Evolutionary conservation across 768 basidiomycete species (phyloP).

Genomic region (Phaeotremella fagi): DNA sequence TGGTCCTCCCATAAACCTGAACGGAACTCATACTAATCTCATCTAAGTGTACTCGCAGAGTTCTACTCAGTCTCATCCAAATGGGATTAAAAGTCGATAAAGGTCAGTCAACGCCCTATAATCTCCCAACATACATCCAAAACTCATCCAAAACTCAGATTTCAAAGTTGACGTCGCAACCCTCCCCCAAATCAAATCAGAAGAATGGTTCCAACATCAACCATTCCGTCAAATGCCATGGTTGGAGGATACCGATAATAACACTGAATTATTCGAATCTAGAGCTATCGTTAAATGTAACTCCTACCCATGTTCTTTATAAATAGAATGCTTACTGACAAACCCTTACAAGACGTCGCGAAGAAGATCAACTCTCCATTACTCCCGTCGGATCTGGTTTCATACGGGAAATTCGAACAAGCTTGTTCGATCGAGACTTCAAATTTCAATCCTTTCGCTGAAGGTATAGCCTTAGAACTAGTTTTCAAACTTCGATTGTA

Average conservation of each 20-base stretch:
- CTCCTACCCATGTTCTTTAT: too few relatives aligned
- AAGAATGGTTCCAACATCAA: constrained; percentile 53
- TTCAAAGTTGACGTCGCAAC: constrained; percentile 5
- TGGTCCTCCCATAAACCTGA: neutral
- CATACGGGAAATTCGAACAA: constrained; percentile 47
- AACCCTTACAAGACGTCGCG: constrained; percentile 52
- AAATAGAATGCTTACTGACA: neutral
- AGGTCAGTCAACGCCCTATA: neutral
- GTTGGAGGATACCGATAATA: constrained; percentile 57
- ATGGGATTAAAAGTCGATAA: neutral
- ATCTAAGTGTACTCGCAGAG: neutral
- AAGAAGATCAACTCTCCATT: constrained; percentile 54
- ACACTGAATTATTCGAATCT: constrained; percentile 56
- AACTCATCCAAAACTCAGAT: neutral
- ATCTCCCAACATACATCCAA: neutral
- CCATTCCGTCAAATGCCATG: constrained; percentile 65
- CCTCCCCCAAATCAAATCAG: constrained; percentile 1
- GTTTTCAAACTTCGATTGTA: constrained; percentile 54
- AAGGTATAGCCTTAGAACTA: constrained; percentile 53
- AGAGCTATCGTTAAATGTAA: constrained; percentile 25
- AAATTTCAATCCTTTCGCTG: constrained; percentile 57
- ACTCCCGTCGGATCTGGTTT: constrained; percentile 52
- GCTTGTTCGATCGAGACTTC: constrained; percentile 54
- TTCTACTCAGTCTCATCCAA: neutral
- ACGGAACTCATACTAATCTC: neutral